Percentiles rank a stretch among this genome's conserved stretches.
These are phyloP conservation scores for Prototheca wickerhamii DNA, from an alignment of 163 green algal genomes.

Conservation along the genomic window DNA sequence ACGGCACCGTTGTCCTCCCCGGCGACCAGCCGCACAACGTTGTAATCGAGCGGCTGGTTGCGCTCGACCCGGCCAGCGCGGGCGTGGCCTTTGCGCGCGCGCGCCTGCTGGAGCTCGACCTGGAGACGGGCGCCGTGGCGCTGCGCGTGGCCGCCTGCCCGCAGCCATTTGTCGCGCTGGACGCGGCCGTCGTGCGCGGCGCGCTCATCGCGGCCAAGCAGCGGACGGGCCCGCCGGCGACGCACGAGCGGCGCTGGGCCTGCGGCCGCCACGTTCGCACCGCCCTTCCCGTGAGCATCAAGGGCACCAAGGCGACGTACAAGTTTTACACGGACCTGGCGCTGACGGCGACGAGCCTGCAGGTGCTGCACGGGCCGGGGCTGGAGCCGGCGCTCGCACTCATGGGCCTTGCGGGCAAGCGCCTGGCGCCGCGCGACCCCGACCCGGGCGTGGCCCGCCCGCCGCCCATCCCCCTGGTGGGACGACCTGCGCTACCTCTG, in stretches of 20 bases:
- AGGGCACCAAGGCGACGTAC: slow-evolving; percentile 20
- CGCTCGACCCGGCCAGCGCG: slow-evolving; percentile 20
- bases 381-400: slow-evolving; percentile 38
- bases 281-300: slow-evolving; percentile 9
- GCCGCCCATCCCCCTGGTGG: slow-evolving; percentile 40
- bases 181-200: slow-evolving; percentile 15
- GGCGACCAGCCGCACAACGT: slow-evolving; percentile 7
- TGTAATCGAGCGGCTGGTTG: slow-evolving; percentile 11
- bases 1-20: slow-evolving; percentile 24
- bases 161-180: slow-evolving; percentile 18
- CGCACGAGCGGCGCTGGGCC: neutral
- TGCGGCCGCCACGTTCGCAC: slow-evolving; percentile 13
- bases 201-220: slow-evolving; percentile 28
- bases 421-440: slow-evolving; percentile 34
- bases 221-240: slow-evolving; percentile 26
- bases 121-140: neutral
- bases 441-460: slow-evolving; percentile 24
- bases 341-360: neutral
- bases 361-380: slow-evolving; percentile 22
- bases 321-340: slow-evolving; percentile 44
- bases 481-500: slow-evolving; percentile 44
- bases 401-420: slow-evolving; percentile 37
- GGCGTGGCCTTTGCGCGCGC: slow-evolving; percentile 19
- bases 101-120: slow-evolving; percentile 30
- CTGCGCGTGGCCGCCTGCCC: slow-evolving; percentile 19